Percentiles rank a stretch among this genome's conserved stretches.
phyloP scores from a whole-genome alignment of 2,329 filamentous ascomycete genomes.

The Penicillium griseofulvum region DNA sequence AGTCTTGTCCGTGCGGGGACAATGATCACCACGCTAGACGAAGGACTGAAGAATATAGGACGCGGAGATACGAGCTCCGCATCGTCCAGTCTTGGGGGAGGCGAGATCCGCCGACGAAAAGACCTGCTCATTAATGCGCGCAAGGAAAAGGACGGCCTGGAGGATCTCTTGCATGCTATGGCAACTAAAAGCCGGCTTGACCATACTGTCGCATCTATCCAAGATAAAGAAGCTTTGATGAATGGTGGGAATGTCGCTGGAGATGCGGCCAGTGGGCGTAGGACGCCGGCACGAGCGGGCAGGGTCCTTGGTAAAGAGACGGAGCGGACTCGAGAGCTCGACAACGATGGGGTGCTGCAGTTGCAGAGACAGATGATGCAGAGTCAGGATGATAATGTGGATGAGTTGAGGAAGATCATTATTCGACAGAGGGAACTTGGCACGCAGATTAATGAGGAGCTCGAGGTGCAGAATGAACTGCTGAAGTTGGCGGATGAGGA shows the following conservation, averaged over 20 bases:
- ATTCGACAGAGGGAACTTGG: slow-evolving; percentile 61
- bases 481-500: slow-evolving; percentile 59
- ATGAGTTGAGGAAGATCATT: slow-evolving; percentile 59
- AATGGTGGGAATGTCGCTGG: slow-evolving; percentile 21
- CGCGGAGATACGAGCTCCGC: slow-evolving; percentile 32
- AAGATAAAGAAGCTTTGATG: slow-evolving; percentile 47
- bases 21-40: slow-evolving; percentile 56
- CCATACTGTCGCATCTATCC: slow-evolving; percentile 45
- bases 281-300: slow-evolving; percentile 43
- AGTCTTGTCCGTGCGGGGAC: slow-evolving; percentile 57
- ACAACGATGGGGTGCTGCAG: slow-evolving; percentile 63
- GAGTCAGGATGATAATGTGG: slow-evolving; percentile 60
- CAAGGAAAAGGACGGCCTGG: slow-evolving; percentile 62
- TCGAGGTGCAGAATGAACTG: slow-evolving; percentile 61
- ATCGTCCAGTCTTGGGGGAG: slow-evolving; percentile 56
- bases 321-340: slow-evolving; percentile 59
- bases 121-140: slow-evolving; percentile 57
- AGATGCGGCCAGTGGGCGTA: slow-evolving; percentile 12
- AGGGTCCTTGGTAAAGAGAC: slow-evolving; percentile 57
- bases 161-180: slow-evolving; percentile 60
- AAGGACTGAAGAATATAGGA: slow-evolving; percentile 50
- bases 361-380: slow-evolving; percentile 61
- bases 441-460: slow-evolving; percentile 61
- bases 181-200: slow-evolving; percentile 50
- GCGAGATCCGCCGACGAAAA: slow-evolving; percentile 58